Percentiles rank a stretch among this genome's conserved stretches.
These are phyloP conservation scores for Moringa oleifera DNA, from an alignment of 345 rosid species.

Conservation along the genomic window DNA sequence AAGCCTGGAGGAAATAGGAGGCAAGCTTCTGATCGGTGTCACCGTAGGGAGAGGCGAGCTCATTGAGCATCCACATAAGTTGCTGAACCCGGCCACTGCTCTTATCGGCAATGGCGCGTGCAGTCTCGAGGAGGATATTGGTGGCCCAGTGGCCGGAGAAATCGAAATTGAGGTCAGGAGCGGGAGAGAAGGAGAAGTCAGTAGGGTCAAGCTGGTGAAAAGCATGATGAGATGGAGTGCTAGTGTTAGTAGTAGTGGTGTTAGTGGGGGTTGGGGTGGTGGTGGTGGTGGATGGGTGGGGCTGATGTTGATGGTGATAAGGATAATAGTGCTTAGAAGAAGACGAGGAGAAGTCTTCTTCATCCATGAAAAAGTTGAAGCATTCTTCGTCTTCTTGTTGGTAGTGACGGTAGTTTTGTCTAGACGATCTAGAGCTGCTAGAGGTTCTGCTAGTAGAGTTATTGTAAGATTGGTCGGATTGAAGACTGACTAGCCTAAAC, in stretches of 20 bases:
- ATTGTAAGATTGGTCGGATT: constrained; percentile 46
- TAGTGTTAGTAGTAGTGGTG: constrained; percentile 25
- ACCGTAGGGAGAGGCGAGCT: constrained; percentile 80
- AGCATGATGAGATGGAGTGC: constrained; percentile 4
- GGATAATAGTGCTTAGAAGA: constrained; percentile 57
- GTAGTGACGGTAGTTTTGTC: constrained; percentile 42
- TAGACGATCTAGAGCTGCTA: constrained; percentile 74
- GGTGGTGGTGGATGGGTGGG: constrained; percentile 29
- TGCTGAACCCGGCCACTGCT: constrained; percentile 70
- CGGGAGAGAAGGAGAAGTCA: constrained; percentile 45
- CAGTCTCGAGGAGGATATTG: constrained; percentile 60
- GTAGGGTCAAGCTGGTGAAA: constrained; percentile 29
- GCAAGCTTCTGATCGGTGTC: constrained; percentile 82
- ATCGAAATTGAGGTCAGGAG: constrained; percentile 46
- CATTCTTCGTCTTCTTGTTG: constrained; percentile 79
- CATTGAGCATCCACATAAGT: constrained; percentile 90
- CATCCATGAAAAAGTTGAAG: constrained; percentile 99
- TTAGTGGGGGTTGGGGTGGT: constrained; percentile 33
- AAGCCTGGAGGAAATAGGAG: constrained; percentile 82
- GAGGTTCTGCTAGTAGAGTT: constrained; percentile 78
- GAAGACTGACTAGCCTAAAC: constrained; percentile 80
- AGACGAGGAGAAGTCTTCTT: constrained; percentile 97
- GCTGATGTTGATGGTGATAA: constrained; percentile 34
- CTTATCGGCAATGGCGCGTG: constrained; percentile 60
- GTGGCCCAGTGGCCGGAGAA: constrained; percentile 74